A percentile compares a stretch with the other conserved stretches of the same genome.
Evolutionary conservation across 495 filamentous ascomycete genomes (phyloP).

Genomic region (Xylaria acuta): DNA sequence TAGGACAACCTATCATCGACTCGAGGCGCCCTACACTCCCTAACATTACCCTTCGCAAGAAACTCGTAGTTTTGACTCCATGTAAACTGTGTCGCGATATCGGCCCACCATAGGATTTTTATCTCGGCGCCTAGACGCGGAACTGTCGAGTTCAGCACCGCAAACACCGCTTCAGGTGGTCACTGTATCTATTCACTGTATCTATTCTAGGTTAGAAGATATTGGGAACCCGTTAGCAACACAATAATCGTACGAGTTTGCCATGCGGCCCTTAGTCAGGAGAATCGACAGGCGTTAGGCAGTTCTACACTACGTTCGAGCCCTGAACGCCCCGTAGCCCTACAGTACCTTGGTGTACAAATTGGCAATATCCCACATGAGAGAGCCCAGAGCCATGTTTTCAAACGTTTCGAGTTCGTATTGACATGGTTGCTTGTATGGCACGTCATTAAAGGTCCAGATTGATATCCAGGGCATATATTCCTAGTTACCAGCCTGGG

Average conservation of each 20-base stretch:
- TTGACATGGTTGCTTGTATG: neutral
- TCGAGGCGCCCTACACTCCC: neutral
- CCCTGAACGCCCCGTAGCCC: neutral
- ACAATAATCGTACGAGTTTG: conserved; percentile 20
- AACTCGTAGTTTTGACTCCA: neutral
- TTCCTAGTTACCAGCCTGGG: neutral
- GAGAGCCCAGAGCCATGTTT: conserved; percentile 23
- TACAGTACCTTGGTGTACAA: conserved; percentile 7
- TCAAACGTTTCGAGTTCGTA: conserved; percentile 3
- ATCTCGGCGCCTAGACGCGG: neutral
- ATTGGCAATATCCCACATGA: neutral
- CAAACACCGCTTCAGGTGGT: neutral
- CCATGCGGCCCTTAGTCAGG: conserved; percentile 9
- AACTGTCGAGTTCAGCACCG: neutral
- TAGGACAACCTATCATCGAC: neutral
- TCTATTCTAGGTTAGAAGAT: neutral
- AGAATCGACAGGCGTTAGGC: neutral
- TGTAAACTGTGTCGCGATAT: conserved; percentile 22
- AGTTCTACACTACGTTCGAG: neutral
- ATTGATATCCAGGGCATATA: neutral
- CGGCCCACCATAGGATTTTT: neutral
- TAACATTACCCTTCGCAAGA: neutral
- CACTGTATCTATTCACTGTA: neutral
- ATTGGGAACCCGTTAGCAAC: neutral
- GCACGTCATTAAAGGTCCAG: neutral